A percentile compares a stretch with the other conserved stretches of the same genome.
These are phyloP conservation scores for Lentinula raphanica DNA, from an alignment of 768 basidiomycete genomes.

Conservation along the genomic window DNA sequence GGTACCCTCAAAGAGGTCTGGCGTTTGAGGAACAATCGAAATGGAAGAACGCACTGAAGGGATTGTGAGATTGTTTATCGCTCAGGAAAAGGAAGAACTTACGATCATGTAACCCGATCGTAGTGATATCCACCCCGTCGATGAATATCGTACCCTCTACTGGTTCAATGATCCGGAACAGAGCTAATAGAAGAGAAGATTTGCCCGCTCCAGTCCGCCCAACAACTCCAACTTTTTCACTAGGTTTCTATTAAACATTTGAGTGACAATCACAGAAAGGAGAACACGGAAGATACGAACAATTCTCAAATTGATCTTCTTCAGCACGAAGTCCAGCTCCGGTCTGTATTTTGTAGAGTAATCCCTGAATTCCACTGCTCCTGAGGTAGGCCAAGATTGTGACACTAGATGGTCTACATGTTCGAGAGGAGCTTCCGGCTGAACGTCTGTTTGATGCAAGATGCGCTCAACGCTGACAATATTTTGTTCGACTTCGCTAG, in stretches of 20 bases:
- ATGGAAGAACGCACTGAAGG: slow-evolving; percentile 65
- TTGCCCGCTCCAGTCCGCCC: slow-evolving; percentile 81
- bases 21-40: slow-evolving; percentile 82
- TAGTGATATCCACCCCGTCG: slow-evolving; percentile 72
- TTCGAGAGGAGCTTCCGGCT: slow-evolving; percentile 71
- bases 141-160: slow-evolving; percentile 60
- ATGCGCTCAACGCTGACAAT: slow-evolving; percentile 89
- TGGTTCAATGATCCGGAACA: slow-evolving; percentile 78
- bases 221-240: slow-evolving; percentile 87
- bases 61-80: background rate
- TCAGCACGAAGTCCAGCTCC: slow-evolving; percentile 77
- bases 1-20: slow-evolving; percentile 67
- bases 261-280: background rate
- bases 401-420: slow-evolving; percentile 52
- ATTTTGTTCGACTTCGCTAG: slow-evolving; percentile 87
- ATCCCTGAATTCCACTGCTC: slow-evolving; percentile 71
- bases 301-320: slow-evolving; percentile 64
- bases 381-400: slow-evolving; percentile 66
- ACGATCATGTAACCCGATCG: slow-evolving; percentile 72
- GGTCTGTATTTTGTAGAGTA: slow-evolving; percentile 79
- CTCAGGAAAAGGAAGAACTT: slow-evolving; percentile 17
- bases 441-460: slow-evolving; percentile 70
- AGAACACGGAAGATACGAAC: slow-evolving; percentile 31
- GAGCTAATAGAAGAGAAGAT: slow-evolving; percentile 67
- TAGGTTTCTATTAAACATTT: slow-evolving; percentile 43